A percentile compares a stretch with the other conserved stretches of the same genome.
Conservation (phyloP, 495 filamentous ascomycete genomes). For the Penicillium bovifimosum region DNA sequence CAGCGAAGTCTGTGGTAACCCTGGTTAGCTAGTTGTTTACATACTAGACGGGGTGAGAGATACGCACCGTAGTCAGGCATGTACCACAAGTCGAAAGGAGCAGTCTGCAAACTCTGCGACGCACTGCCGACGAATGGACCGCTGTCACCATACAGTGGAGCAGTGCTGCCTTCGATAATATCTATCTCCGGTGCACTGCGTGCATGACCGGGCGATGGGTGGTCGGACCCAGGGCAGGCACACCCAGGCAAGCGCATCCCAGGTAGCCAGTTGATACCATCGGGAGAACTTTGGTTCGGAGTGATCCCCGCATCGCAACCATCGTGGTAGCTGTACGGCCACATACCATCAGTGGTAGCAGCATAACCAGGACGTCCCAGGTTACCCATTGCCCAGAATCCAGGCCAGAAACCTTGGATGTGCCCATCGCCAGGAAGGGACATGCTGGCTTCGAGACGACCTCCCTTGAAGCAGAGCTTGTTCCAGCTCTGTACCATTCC, state of each 20-base stretch:
- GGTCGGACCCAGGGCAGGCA: constrained; percentile 59
- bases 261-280: constrained; percentile 64
- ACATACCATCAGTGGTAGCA: constrained; percentile 66
- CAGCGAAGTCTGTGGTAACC: constrained; percentile 45
- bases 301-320: constrained; percentile 71
- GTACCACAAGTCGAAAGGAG: constrained; percentile 74
- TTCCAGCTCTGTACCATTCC: constrained; percentile 86
- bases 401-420: constrained; percentile 69
- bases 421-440: constrained; percentile 69
- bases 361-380: constrained; percentile 65
- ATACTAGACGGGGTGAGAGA: neutral
- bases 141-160: constrained; percentile 43
- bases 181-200: constrained; percentile 74
- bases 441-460: constrained; percentile 69
- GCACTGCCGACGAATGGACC: constrained; percentile 51
- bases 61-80: constrained; percentile 60
- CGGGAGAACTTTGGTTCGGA: constrained; percentile 64
- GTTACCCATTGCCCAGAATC: constrained; percentile 79
- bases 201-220: constrained; percentile 64
- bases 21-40: neutral
- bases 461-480: constrained; percentile 71
- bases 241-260: constrained; percentile 72
- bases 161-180: constrained; percentile 64
- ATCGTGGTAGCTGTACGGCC: constrained; percentile 74
- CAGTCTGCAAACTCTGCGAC: constrained; percentile 68